Evolutionary conservation across 352 stramenopile genomes (phyloP).

Genomic region (Phytophthora aleatoria): DNA sequence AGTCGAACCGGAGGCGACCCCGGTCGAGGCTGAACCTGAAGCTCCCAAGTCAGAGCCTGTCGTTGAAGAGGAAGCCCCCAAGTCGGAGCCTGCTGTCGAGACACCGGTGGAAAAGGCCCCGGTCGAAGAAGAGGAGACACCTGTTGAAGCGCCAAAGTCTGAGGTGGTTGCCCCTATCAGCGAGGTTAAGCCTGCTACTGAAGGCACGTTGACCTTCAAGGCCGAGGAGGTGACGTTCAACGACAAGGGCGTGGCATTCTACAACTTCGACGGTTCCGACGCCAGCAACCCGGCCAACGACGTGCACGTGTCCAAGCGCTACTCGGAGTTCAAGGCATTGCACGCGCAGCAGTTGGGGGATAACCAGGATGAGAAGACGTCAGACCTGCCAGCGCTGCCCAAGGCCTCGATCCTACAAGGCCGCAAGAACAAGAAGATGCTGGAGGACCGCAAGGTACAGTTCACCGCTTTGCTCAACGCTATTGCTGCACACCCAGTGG

Average conservation of each 20-base stretch:
- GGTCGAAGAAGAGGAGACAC: constrained; percentile 6
- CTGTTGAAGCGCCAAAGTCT: constrained; percentile 12
- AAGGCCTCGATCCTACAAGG: constrained; percentile 52
- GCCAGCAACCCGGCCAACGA: constrained; percentile 51
- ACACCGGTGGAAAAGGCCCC: constrained; percentile 5
- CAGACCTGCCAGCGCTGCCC: constrained; percentile 53
- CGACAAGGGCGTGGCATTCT: constrained; percentile 47
- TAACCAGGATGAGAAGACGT: constrained; percentile 49
- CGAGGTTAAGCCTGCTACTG: constrained; percentile 12
- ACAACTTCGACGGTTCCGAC: constrained; percentile 55
- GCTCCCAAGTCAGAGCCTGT: not conserved
- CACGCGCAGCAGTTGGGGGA: constrained; percentile 53
- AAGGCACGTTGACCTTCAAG: constrained; percentile 18
- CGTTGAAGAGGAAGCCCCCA: not conserved
- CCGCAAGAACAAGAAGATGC: constrained; percentile 61
- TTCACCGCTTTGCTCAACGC: constrained; percentile 67
- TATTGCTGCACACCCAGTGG: constrained; percentile 52
- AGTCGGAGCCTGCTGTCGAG: constrained; percentile 4
- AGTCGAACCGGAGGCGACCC: not conserved
- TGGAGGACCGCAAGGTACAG: constrained; percentile 58
- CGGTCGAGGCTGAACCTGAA: not conserved
- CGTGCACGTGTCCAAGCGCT: constrained; percentile 66
- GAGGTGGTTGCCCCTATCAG: constrained; percentile 17
- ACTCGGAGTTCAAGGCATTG: constrained; percentile 78
- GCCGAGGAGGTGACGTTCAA: constrained; percentile 31